A percentile compares a stretch with the other conserved stretches of the same genome.
Conservation (phyloP, 108 stramenopile species). For the Fragilariopsis cylindrus region DNA sequence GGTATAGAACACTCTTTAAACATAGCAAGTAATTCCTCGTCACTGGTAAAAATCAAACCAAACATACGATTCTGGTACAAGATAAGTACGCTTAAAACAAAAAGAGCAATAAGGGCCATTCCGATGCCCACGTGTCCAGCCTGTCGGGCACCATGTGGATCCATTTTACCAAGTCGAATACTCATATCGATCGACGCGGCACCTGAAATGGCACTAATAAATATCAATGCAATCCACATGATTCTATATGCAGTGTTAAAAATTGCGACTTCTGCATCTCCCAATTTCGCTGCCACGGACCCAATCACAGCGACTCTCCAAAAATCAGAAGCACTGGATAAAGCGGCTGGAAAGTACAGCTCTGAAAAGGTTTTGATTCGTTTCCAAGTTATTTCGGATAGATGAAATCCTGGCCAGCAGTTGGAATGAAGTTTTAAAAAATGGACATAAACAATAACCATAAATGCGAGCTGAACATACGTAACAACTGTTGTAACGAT, state of each 20-base stretch:
- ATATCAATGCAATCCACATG: slow-evolving; percentile 82
- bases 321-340: slow-evolving; percentile 71
- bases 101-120: slow-evolving; percentile 38
- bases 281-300: slow-evolving; percentile 62
- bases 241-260: slow-evolving; percentile 88
- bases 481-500: slow-evolving; percentile 66
- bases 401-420: slow-evolving; percentile 51
- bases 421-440: slow-evolving; percentile 42
- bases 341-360: slow-evolving; percentile 78
- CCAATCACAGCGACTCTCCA: slow-evolving; percentile 84
- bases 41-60: slow-evolving; percentile 70
- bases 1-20: slow-evolving; percentile 64
- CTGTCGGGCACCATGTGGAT: slow-evolving; percentile 58
- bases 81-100: slow-evolving; percentile 45
- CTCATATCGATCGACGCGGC: slow-evolving; percentile 60
- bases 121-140: slow-evolving; percentile 58
- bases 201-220: slow-evolving; percentile 58
- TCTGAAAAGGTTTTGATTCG: slow-evolving; percentile 59
- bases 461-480: slow-evolving; percentile 51
- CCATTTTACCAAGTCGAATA: slow-evolving; percentile 47
- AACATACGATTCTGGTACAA: slow-evolving; percentile 52
- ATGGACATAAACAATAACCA: slow-evolving; percentile 48
- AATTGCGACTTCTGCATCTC: slow-evolving; percentile 71
- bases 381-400: slow-evolving; percentile 54
- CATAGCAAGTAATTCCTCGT: slow-evolving; percentile 61